These are phyloP conservation scores for Colletotrichum sp. DNA, from an alignment of 2,329 filamentous ascomycete species.

Conservation along the genomic window DNA sequence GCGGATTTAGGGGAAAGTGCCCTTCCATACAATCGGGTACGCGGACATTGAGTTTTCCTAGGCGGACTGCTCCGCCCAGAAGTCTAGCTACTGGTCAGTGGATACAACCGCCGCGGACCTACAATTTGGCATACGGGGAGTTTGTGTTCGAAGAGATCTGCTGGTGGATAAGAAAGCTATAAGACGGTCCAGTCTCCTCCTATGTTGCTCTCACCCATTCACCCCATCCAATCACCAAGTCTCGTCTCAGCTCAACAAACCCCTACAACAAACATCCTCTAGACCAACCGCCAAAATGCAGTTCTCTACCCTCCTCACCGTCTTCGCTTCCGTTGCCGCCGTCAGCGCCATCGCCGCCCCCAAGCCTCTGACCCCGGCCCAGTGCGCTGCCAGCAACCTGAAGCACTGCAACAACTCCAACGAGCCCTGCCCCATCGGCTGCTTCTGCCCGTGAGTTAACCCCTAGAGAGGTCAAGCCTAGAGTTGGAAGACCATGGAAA, in stretches of 20 bases:
- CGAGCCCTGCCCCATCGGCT: not conserved
- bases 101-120: not conserved
- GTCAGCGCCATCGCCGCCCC: not conserved
- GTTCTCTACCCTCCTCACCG: not conserved
- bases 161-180: not conserved
- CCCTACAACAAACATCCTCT: fast-evolving
- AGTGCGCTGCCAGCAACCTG: not conserved
- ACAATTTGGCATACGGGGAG: not conserved
- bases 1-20: not conserved
- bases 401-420: not conserved
- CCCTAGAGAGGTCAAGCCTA: not conserved
- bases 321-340: not conserved
- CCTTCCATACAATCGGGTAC: not conserved
- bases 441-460: not conserved
- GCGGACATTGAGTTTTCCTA: not conserved
- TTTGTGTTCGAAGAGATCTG: not conserved
- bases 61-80: not conserved
- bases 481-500: not conserved
- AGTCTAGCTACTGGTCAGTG: not conserved
- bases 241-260: not conserved
- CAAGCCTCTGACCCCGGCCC: not conserved
- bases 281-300: not conserved
- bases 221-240: not conserved
- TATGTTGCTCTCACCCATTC: fast-evolving
- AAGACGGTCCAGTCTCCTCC: not conserved